phyloP scores from a whole-genome alignment of 495 filamentous ascomycete genomes.

The Filosporella fistucella region DNA sequence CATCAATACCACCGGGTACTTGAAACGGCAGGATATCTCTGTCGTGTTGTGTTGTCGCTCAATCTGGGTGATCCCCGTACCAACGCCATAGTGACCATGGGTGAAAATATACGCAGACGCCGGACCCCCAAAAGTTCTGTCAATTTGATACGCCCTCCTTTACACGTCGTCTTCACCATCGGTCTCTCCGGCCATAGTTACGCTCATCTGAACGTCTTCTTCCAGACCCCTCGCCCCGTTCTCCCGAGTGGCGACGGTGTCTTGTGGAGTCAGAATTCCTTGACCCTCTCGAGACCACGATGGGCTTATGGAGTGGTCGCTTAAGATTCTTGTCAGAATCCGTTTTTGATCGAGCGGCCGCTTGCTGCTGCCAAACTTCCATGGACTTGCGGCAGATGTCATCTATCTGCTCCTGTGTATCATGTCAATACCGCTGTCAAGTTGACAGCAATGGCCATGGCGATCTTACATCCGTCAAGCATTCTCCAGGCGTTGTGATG shows the following conservation, averaged over 20 bases:
- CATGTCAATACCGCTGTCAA: slow-evolving; percentile 6
- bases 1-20: too few relatives aligned
- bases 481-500: slow-evolving; percentile 49
- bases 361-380: slow-evolving; percentile 51
- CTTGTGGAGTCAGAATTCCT: slow-evolving; percentile 7
- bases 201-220: slow-evolving; percentile 14
- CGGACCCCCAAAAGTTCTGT: too few relatives aligned
- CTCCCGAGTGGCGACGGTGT: slow-evolving; percentile 10
- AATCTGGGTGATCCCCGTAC: too few relatives aligned
- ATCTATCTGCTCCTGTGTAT: slow-evolving; percentile 49
- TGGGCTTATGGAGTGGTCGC: slow-evolving; percentile 48
- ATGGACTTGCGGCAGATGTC: slow-evolving; percentile 52
- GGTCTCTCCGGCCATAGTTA: too few relatives aligned
- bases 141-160: too few relatives aligned
- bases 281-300: slow-evolving; percentile 38
- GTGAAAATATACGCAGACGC: too few relatives aligned
- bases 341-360: slow-evolving; percentile 43
- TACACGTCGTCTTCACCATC: too few relatives aligned
- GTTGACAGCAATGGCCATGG: neutral
- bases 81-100: too few relatives aligned
- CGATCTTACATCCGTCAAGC: slow-evolving; percentile 47
- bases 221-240: slow-evolving; percentile 10
- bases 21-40: too few relatives aligned
- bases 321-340: slow-evolving; percentile 44
- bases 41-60: too few relatives aligned